A percentile compares a stretch with the other conserved stretches of the same genome.
phyloP scores from a whole-genome alignment of 1,284 basidiomycete genomes.

The Ganoderma multipileum region DNA sequence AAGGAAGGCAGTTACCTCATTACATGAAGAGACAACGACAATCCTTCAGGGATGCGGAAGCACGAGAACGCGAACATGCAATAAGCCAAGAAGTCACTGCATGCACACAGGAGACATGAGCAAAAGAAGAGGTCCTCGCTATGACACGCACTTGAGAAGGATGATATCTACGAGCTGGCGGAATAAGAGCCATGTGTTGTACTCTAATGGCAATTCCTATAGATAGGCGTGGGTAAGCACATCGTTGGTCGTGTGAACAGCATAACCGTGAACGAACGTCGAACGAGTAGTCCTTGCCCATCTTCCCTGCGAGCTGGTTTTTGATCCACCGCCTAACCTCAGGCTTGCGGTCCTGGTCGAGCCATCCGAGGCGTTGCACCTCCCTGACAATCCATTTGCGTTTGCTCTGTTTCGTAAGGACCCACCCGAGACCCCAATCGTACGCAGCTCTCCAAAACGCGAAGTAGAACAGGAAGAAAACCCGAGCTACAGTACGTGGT shows the following conservation, averaged over 20 bases:
- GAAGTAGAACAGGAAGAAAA: constrained; percentile 88
- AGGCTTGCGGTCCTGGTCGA: constrained; percentile 77
- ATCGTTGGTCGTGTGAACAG: constrained; percentile 28
- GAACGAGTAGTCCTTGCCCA: constrained; percentile 94
- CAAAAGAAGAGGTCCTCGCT: background rate
- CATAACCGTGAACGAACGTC: constrained; percentile 59
- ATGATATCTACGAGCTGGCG: constrained; percentile 95
- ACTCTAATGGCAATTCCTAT: constrained; percentile 82
- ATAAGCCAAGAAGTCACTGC: constrained; percentile 93
- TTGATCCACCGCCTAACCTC: constrained; percentile 83
- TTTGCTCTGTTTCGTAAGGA: constrained; percentile 94
- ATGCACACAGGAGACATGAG: background rate
- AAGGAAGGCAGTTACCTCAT: constrained; percentile 59
- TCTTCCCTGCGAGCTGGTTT: constrained; percentile 88
- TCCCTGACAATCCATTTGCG: constrained; percentile 90
- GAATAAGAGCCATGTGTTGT: constrained; percentile 93
- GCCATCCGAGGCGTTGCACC: constrained; percentile 85
- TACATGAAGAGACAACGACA: constrained; percentile 78
- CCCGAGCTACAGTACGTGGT: constrained; percentile 58
- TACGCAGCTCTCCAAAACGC: constrained; percentile 94
- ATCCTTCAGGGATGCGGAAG: constrained; percentile 82
- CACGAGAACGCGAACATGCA: constrained; percentile 95
- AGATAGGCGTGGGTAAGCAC: constrained; percentile 24
- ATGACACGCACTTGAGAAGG: constrained; percentile 81
- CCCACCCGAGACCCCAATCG: constrained; percentile 93